phyloP scores from a whole-genome alignment of 78 protist genomes.

The Dictyostelium purpureum region DNA sequence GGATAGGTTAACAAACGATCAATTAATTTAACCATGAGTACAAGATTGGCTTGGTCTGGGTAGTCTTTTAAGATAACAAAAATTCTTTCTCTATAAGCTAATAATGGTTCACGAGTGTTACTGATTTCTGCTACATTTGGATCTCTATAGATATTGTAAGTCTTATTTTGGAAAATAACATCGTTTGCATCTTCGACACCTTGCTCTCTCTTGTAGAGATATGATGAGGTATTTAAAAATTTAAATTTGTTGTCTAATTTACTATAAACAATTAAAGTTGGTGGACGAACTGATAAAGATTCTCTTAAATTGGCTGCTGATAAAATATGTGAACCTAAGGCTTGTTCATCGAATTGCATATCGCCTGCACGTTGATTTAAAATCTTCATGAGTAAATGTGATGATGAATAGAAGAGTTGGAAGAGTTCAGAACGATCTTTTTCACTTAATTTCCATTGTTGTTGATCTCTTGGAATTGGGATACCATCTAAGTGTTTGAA shows the following conservation, averaged over 20 bases:
- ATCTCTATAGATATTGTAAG: conserved; percentile 63
- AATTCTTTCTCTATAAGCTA: conserved; percentile 2
- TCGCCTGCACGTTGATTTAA: conserved; percentile 34
- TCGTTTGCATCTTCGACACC: not conserved
- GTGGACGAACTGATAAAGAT: not conserved
- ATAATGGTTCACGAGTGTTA: conserved; percentile 56
- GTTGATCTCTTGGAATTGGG: conserved; percentile 27
- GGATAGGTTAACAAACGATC: conserved; percentile 66
- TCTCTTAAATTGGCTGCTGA: conserved; percentile 20
- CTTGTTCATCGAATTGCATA: conserved; percentile 22
- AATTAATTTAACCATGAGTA: conserved; percentile 10
- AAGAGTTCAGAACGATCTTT: conserved; percentile 24
- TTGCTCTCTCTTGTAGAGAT: not conserved
- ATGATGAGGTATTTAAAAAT: conserved; percentile 22
- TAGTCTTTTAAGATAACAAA: conserved; percentile 36
- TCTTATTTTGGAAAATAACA: not conserved
- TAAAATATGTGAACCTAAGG: conserved; percentile 35
- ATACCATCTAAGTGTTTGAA: conserved; percentile 72
- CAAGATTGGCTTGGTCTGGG: conserved; percentile 69
- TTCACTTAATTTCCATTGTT: not conserved
- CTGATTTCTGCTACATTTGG: conserved; percentile 46
- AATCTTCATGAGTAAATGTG: conserved; percentile 17
- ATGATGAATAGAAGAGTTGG: conserved; percentile 28
- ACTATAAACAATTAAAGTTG: conserved; percentile 20
- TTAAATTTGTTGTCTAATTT: conserved; percentile 48